Conservation (phyloP, 371 early-diverging fungal species). For the Synchytrium microbalum region DNA sequence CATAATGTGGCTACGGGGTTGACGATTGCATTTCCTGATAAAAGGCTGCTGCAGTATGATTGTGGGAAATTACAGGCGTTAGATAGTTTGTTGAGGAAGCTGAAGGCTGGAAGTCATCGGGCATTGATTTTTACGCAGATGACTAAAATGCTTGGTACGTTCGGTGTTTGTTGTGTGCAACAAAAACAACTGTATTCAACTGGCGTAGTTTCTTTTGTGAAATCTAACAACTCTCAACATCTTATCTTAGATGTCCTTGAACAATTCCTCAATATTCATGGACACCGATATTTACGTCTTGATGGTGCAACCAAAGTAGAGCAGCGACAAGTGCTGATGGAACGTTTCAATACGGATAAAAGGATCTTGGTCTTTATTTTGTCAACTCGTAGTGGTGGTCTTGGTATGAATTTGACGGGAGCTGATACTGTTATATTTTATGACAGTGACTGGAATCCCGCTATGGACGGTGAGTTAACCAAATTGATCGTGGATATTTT, state of each 20-base stretch:
- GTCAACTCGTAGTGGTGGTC: conserved; percentile 90
- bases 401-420: conserved; percentile 95
- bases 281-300: conserved; percentile 40
- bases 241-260: conserved; percentile 24
- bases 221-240: neutral
- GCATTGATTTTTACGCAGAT: conserved; percentile 83
- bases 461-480: conserved; percentile 66
- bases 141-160: conserved; percentile 42
- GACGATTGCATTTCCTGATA: conserved; percentile 75
- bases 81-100: conserved; percentile 63
- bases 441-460: conserved; percentile 96
- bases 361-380: conserved; percentile 80
- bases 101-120: conserved; percentile 72
- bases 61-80: conserved; percentile 82
- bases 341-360: conserved; percentile 78
- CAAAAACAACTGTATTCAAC: conserved; percentile 21
- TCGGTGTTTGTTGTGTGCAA: conserved; percentile 26
- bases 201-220: conserved; percentile 21
- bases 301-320: conserved; percentile 83
- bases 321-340: conserved; percentile 74
- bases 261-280: conserved; percentile 22
- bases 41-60: conserved; percentile 75
- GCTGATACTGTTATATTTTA: conserved; percentile 95
- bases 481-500: no score
- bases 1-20: conserved; percentile 36